Conservation (phyloP, 2,329 filamentous ascomycete genomes). For the Diaporthe citrichinensis region DNA sequence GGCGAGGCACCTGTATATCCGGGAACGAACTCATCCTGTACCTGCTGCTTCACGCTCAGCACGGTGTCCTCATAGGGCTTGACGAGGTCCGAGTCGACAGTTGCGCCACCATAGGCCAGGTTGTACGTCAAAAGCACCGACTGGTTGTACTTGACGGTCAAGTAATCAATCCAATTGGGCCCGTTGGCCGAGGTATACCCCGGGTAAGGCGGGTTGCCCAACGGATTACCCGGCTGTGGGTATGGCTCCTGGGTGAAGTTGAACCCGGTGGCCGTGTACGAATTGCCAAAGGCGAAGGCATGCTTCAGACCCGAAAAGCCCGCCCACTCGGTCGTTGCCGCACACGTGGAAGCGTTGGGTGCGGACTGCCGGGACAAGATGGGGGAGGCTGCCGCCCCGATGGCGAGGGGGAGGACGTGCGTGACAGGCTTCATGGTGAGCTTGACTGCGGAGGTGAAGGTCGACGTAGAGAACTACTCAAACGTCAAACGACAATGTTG, state of each 20-base stretch:
- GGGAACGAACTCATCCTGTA: conserved; percentile 58
- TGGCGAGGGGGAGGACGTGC: conserved; percentile 22
- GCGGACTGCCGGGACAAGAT: conserved; percentile 5
- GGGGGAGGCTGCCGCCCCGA: conserved; percentile 24
- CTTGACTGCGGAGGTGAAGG: background rate
- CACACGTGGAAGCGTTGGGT: conserved; percentile 40
- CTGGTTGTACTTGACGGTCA: conserved; percentile 62
- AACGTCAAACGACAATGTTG: background rate
- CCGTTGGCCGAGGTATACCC: conserved; percentile 65
- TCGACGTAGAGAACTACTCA: background rate
- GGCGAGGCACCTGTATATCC: conserved; percentile 37
- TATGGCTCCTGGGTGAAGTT: conserved; percentile 61
- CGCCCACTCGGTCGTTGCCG: conserved; percentile 50
- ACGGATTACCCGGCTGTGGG: conserved; percentile 67
- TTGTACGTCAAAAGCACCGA: conserved; percentile 65
- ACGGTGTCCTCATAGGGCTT: conserved; percentile 63
- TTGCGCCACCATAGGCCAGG: conserved; percentile 68
- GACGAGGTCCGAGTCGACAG: conserved; percentile 65
- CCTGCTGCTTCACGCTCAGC: conserved; percentile 64
- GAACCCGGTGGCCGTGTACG: conserved; percentile 59
- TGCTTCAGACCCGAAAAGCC: conserved; percentile 56
- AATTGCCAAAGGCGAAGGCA: conserved; percentile 54
- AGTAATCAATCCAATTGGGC: conserved; percentile 65
- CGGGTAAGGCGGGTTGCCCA: conserved; percentile 73
- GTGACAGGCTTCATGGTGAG: conserved; percentile 31